Evolutionary conservation across 352 stramenopile genomes (phyloP).

Genomic region (Globisporangium alternatum): DNA sequence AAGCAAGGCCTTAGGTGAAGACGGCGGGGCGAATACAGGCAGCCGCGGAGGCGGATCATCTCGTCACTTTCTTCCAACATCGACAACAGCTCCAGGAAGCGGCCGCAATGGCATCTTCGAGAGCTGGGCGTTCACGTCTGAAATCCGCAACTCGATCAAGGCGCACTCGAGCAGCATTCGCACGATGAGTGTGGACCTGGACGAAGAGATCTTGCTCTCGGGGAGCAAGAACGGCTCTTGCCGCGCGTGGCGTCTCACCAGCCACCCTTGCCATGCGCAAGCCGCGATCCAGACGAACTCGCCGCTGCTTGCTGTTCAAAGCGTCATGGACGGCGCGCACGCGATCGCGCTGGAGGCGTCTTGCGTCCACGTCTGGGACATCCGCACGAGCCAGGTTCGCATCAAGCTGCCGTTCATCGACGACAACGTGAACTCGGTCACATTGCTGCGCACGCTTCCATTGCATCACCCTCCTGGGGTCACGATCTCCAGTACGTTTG

Average conservation of each 20-base stretch:
- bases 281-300: slow-evolving; percentile 27
- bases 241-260: slow-evolving; percentile 60
- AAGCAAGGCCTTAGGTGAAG: not conserved
- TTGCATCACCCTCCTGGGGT: slow-evolving; percentile 7
- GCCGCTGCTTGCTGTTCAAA: slow-evolving; percentile 24
- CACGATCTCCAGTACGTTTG: not conserved
- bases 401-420: slow-evolving; percentile 52
- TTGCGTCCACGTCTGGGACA: slow-evolving; percentile 64
- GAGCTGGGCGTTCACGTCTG: slow-evolving; percentile 30
- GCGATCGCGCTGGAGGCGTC: slow-evolving; percentile 42
- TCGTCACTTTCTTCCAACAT: not conserved
- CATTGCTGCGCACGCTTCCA: slow-evolving; percentile 22
- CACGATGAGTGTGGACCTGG: slow-evolving; percentile 45
- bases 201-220: slow-evolving; percentile 64
- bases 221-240: slow-evolving; percentile 77
- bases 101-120: slow-evolving; percentile 12
- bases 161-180: slow-evolving; percentile 64
- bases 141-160: slow-evolving; percentile 57
- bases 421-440: slow-evolving; percentile 45
- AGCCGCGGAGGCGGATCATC: not conserved
- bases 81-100: not conserved
- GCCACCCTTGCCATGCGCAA: slow-evolving; percentile 32
- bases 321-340: slow-evolving; percentile 25
- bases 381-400: slow-evolving; percentile 56
- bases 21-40: not conserved